Conservation (phyloP, 2,329 filamentous ascomycete genomes). For the Venturiaceae sp. region DNA sequence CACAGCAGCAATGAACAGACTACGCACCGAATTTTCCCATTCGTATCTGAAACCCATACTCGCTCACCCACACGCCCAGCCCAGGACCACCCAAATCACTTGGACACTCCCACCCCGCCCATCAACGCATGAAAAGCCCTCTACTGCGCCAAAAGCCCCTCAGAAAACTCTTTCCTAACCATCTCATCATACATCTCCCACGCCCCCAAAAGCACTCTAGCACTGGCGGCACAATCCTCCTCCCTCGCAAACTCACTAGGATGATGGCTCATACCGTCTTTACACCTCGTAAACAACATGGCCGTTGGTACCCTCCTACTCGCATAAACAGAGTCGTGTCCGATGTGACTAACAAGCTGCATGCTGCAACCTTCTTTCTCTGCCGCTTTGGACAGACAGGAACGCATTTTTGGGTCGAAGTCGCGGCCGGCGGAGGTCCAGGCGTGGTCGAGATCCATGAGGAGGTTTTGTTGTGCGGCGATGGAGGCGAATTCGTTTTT, state of each 20-base stretch:
- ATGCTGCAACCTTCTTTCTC: constrained; percentile 46
- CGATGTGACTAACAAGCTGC: constrained; percentile 25
- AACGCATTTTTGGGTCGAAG: constrained; percentile 60
- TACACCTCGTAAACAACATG: constrained; percentile 59
- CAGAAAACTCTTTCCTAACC: neutral
- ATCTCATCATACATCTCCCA: neutral
- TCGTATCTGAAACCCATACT: too few species aligned
- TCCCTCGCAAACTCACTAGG: constrained; percentile 43
- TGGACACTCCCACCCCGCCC: too few species aligned
- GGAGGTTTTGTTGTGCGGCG: constrained; percentile 39
- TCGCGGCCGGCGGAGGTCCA: constrained; percentile 50
- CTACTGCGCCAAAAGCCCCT: too few species aligned
- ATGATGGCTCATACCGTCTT: constrained; percentile 53
- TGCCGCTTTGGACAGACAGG: constrained; percentile 52
- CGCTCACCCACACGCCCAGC: too few species aligned
- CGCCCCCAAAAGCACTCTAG: neutral
- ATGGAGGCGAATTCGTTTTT: constrained; percentile 41
- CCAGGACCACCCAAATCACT: too few species aligned
- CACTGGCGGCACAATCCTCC: neutral
- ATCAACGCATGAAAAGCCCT: too few species aligned
- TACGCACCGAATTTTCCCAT: too few species aligned
- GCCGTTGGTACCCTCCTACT: constrained; percentile 49
- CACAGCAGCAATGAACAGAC: too few species aligned
- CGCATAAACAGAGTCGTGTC: constrained; percentile 47
- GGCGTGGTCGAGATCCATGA: constrained; percentile 50